Conservation (phyloP, 768 basidiomycete genomes). For the Collybia mongolica region DNA sequence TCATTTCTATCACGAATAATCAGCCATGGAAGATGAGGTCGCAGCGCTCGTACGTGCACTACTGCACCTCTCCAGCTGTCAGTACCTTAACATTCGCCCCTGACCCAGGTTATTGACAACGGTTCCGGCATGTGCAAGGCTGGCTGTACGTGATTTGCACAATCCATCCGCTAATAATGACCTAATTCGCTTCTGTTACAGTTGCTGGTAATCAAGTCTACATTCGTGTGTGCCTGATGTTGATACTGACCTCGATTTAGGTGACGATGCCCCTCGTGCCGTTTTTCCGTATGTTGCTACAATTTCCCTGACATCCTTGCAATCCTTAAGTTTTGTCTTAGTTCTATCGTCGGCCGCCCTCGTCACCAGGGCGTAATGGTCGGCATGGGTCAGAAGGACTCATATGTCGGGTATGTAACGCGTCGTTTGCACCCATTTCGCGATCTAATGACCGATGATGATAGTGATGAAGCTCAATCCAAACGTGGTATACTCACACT, state of each 20-base stretch:
- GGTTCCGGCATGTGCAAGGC: conserved; percentile 99
- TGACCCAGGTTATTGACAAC: conserved; percentile 77
- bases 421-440: conserved; percentile 4
- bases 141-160: conserved; percentile 70
- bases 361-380: conserved; percentile 97
- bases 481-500: conserved; percentile 94
- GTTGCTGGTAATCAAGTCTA: conserved; percentile 55
- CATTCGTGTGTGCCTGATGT: neutral
- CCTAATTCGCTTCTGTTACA: conserved; percentile 26
- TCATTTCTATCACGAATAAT: conserved; percentile 31
- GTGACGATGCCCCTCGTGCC: conserved; percentile 87
- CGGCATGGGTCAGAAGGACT: conserved; percentile 96
- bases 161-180: conserved; percentile 14
- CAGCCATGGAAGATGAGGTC: conserved; percentile 47
- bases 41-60: conserved; percentile 48
- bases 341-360: conserved; percentile 92
- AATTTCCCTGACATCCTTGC: neutral
- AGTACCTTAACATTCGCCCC: conserved; percentile 6
- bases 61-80: conserved; percentile 11
- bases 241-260: conserved; percentile 35
- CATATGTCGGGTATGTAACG: conserved; percentile 80
- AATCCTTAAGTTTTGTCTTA: conserved; percentile 22
- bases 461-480: conserved; percentile 86
- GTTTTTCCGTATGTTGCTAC: conserved; percentile 83
- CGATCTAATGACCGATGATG: conserved; percentile 15